phyloP scores from a whole-genome alignment of 108 stramenopile species.

The Skeletonema menzelii region DNA sequence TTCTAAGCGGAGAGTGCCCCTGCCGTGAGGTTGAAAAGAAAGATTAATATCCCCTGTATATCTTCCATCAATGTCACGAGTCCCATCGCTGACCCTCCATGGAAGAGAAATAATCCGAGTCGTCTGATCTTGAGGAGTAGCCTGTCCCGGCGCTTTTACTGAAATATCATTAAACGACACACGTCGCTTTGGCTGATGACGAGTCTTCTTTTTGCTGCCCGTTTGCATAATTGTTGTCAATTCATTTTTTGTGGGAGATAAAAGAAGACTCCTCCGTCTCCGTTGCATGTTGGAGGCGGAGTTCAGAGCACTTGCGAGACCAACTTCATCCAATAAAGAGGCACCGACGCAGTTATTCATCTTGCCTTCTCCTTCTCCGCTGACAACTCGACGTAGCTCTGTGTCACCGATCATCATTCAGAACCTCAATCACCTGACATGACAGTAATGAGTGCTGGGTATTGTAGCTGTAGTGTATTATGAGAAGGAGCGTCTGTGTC shows the following conservation, averaged over 20 bases:
- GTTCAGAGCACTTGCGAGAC: neutral
- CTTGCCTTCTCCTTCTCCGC: neutral
- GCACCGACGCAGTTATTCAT: neutral
- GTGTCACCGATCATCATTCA: neutral
- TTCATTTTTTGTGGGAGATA: neutral
- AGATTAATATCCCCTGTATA: slow-evolving; percentile 62
- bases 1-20: slow-evolving; percentile 51
- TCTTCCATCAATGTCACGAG: slow-evolving; percentile 24
- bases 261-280: neutral
- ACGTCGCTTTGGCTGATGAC: neutral
- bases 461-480: too few relatives aligned
- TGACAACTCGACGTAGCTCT: neutral
- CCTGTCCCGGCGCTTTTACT: neutral
- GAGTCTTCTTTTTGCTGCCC: neutral
- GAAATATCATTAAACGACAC: neutral
- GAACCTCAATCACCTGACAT: neutral
- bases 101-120: neutral
- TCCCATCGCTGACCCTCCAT: neutral
- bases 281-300: neutral
- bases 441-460: too few relatives aligned
- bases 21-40: slow-evolving; percentile 55
- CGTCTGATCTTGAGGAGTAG: neutral
- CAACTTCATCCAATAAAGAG: neutral
- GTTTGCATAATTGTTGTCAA: neutral
- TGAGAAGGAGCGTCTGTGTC: too few relatives aligned